Evolutionary conservation across 2,329 filamentous ascomycete genomes (phyloP).

Genomic region (Fusarium humuli): DNA sequence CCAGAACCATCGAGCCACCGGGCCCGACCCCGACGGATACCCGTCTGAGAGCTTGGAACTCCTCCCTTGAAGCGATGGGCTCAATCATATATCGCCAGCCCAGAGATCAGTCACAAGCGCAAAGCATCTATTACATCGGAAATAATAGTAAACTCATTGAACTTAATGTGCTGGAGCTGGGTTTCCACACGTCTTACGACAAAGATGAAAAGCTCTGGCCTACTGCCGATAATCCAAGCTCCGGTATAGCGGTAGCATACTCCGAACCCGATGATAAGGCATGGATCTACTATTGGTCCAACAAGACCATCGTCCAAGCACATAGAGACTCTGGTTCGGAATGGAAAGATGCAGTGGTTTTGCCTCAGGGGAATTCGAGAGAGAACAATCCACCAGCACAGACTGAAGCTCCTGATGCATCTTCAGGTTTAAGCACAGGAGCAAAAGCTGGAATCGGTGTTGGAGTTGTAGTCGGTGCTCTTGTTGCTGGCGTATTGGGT

Average conservation of each 20-base stretch:
- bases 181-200: too few relatives aligned
- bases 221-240: not conserved
- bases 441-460: conserved; percentile 1
- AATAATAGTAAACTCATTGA: not conserved
- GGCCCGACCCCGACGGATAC: too few relatives aligned
- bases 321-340: too few relatives aligned
- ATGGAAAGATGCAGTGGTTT: not conserved
- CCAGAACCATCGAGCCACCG: not conserved
- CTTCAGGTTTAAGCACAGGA: not conserved
- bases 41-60: conserved; percentile 1
- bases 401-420: accelerated
- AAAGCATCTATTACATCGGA: conserved; percentile 3
- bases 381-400: not conserved
- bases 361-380: not conserved
- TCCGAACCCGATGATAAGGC: not conserved
- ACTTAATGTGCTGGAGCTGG: too few relatives aligned
- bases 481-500: not conserved
- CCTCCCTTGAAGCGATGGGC: not conserved
- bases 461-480: not conserved
- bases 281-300: conserved; percentile 18
- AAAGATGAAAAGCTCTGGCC: not conserved
- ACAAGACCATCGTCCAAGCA: conserved; percentile 4
- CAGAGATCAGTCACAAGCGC: not conserved
- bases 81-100: not conserved
- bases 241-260: conserved; percentile 6